Evolutionary conservation across 129 eudicot species (phyloP).

Genomic region (Ambrosia trifida): DNA sequence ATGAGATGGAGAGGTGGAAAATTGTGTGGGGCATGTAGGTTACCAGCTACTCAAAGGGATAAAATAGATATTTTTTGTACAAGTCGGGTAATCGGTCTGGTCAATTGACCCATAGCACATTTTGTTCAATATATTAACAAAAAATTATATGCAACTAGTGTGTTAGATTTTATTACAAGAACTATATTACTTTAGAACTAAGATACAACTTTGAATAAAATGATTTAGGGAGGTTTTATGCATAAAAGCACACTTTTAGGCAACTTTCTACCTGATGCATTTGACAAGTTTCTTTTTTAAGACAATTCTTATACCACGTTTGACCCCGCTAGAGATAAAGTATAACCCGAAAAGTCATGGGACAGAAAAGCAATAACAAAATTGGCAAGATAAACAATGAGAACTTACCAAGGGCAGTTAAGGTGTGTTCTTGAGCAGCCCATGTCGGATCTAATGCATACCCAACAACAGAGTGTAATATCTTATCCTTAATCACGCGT

Average conservation of each 20-base stretch:
- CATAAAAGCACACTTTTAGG: background rate
- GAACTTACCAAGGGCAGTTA: conserved; percentile 69
- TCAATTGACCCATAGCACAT: too few relatives aligned
- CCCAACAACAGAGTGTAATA: conserved; percentile 69
- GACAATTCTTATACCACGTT: too few relatives aligned
- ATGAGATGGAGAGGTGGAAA: too few relatives aligned
- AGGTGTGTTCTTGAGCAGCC: conserved; percentile 89
- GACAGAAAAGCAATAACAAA: background rate
- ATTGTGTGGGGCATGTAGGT: too few relatives aligned
- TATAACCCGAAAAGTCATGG: background rate
- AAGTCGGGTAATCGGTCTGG: too few relatives aligned
- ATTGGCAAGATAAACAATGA: background rate
- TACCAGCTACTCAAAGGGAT: too few relatives aligned
- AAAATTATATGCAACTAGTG: background rate
- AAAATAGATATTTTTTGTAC: too few relatives aligned
- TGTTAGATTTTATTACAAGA: background rate
- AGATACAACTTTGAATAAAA: background rate
- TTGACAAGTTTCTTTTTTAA: background rate
- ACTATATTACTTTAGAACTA: background rate
- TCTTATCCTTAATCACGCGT: conserved; percentile 61
- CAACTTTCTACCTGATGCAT: background rate
- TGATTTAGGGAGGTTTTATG: background rate
- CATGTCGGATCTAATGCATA: conserved; percentile 81
- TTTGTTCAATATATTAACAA: too few relatives aligned
- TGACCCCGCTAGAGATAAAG: too few relatives aligned